These are phyloP conservation scores for maize (Zea mays) DNA, from an alignment of 176 grass and related monocot genomes.

Conservation along the genomic window DNA sequence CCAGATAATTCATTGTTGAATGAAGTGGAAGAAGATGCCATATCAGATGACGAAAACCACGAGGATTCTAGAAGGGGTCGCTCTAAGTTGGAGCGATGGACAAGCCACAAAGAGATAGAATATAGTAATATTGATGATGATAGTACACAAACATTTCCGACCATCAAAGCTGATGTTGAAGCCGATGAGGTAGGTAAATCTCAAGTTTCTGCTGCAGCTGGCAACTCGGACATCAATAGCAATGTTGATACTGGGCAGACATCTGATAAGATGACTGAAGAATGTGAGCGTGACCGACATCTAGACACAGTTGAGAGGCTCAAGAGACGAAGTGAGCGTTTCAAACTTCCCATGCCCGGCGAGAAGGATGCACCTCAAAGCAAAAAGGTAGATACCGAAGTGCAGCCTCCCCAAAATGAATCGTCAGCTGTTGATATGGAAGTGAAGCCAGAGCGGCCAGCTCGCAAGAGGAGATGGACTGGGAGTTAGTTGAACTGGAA, in stretches of 20 bases:
- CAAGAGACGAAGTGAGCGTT: slow-evolving; percentile 91
- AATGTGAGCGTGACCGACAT: slow-evolving; percentile 75
- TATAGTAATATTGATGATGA: slow-evolving; percentile 53
- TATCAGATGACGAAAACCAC: slow-evolving; percentile 76
- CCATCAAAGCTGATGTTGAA: slow-evolving; percentile 54
- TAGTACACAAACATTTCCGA: slow-evolving; percentile 34
- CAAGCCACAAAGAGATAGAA: slow-evolving; percentile 90
- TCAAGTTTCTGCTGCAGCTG: slow-evolving; percentile 45
- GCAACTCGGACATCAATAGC: slow-evolving; percentile 53
- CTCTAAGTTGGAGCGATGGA: slow-evolving; percentile 97
- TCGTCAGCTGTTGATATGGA: slow-evolving; percentile 55
- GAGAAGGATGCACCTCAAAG: slow-evolving; percentile 65
- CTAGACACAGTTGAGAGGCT: slow-evolving; percentile 92
- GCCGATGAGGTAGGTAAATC: slow-evolving; percentile 44
- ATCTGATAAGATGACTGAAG: slow-evolving; percentile 55
- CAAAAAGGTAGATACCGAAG: slow-evolving; percentile 67
- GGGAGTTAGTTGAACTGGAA: slow-evolving; percentile 59
- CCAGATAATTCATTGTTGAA: slow-evolving; percentile 47
- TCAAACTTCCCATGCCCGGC: slow-evolving; percentile 91
- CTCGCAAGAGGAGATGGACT: slow-evolving; percentile 95
- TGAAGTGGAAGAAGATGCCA: slow-evolving; percentile 61
- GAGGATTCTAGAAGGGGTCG: slow-evolving; percentile 84
- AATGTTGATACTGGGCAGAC: slow-evolving; percentile 50
- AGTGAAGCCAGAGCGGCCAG: slow-evolving; percentile 82
- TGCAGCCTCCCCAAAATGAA: slow-evolving; percentile 56